A percentile compares a stretch with the other conserved stretches of the same genome.
phyloP scores from a whole-genome alignment of 78 protist genomes.

The Isochrysis galbana region DNA sequence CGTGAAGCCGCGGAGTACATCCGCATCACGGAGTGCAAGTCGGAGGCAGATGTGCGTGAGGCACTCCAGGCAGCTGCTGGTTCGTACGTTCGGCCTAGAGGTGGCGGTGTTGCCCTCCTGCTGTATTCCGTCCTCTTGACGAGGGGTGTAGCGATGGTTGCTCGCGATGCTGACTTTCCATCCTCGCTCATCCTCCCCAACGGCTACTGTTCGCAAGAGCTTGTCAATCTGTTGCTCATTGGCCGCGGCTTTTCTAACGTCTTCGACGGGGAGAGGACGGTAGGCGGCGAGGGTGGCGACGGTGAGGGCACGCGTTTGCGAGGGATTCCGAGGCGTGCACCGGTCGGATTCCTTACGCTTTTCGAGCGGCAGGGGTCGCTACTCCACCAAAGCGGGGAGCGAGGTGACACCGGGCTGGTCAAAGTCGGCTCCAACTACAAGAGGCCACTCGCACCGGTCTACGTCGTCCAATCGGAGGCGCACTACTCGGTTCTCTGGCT shows the following conservation, averaged over 20 bases:
- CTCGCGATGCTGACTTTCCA: conserved; percentile 19
- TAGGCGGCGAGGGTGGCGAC: conserved; percentile 7
- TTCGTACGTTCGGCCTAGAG: neutral
- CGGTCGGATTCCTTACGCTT: conserved; percentile 51
- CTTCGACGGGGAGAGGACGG: conserved; percentile 40
- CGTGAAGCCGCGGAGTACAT: neutral
- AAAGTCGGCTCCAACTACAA: neutral
- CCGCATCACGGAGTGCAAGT: neutral
- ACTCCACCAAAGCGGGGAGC: neutral
- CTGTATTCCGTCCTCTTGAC: conserved; percentile 18
- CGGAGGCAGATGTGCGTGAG: neutral
- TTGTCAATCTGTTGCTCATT: conserved; percentile 51
- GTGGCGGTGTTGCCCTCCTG: neutral
- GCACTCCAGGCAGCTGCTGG: neutral
- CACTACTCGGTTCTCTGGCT: conserved; percentile 36
- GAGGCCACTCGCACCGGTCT: neutral
- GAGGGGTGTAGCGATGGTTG: conserved; percentile 7
- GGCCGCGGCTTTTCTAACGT: conserved; percentile 54
- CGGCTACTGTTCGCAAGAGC: conserved; percentile 52
- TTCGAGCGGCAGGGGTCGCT: conserved; percentile 36
- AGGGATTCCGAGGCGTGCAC: neutral
- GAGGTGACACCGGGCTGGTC: neutral
- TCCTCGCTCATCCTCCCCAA: conserved; percentile 18
- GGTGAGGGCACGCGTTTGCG: neutral
- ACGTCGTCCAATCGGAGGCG: conserved; percentile 29